Conservation (phyloP, 352 stramenopile genomes). For the Globisporangium spiculum region DNA sequence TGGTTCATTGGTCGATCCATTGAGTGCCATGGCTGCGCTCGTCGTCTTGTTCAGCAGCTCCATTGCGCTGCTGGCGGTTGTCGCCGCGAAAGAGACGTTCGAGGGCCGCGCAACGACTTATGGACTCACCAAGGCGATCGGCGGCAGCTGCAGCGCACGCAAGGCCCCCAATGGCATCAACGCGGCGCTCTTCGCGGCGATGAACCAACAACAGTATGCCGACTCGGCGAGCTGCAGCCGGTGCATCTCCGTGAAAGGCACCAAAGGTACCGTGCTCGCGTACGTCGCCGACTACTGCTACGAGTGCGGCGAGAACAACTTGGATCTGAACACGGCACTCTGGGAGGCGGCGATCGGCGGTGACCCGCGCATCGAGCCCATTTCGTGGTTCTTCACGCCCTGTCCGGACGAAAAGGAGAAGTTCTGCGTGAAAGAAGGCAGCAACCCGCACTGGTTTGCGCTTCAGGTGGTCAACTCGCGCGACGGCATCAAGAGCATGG, state of each 20-base stretch:
- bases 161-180: constrained; percentile 43
- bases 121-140: constrained; percentile 37
- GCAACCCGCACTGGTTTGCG: constrained; percentile 58
- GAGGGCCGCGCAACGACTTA: constrained; percentile 50
- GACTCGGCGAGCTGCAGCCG: constrained; percentile 51
- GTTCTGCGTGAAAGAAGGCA: constrained; percentile 70
- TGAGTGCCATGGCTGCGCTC: background rate
- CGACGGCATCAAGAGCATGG: constrained; percentile 67
- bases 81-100: constrained; percentile 33
- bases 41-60: background rate
- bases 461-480: constrained; percentile 61
- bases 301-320: constrained; percentile 56
- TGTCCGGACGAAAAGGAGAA: constrained; percentile 61
- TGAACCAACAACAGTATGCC: constrained; percentile 65
- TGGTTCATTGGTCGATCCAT: background rate
- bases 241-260: constrained; percentile 47
- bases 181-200: constrained; percentile 48
- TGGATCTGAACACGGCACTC: constrained; percentile 61
- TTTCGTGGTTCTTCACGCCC: constrained; percentile 56
- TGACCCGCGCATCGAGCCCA: constrained; percentile 44
- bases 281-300: constrained; percentile 68
- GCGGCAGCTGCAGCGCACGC: constrained; percentile 48
- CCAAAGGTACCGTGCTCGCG: constrained; percentile 38
- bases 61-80: background rate
- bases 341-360: constrained; percentile 54